Evolutionary conservation across 495 filamentous ascomycete genomes (phyloP), one percentile per base, ranked within the genome.

Genomic region (Schizothecium vesticola): DNA sequence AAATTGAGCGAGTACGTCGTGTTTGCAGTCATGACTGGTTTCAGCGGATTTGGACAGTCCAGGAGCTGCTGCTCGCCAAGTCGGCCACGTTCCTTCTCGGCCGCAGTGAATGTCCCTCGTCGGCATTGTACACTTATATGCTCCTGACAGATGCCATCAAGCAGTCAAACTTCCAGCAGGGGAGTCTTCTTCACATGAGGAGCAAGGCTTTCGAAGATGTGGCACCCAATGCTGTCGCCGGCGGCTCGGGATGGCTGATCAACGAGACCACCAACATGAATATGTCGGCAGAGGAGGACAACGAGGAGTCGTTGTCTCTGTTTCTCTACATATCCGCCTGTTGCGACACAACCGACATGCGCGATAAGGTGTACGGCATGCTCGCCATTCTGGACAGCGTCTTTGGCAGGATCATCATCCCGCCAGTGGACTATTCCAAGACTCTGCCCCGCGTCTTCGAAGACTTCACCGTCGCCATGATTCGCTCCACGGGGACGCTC

Each of bases 331-430:
- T 13, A 22, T 63, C n/a, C 16, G n/a, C 21, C 31, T 63, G 22
- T 0, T 51, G 28, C 61, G n/a, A 43, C 61, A 23, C 16, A 0
- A 31, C 28, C n/a, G 61, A 63, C 11, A 31, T n/a, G 16, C 61
- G 61, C 19, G 61, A 63, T 16, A 63, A 63, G 31, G 28, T 63
- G n/a, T 51, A 43, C n/a, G 61, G 61, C 61, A 63, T 63, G n/a
- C 7, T 63, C 2, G 26, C 31, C n/a, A 21, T n/a, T 10, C 16
- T 63, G 19, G 22, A 24, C 26, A 12, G 11, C 6, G n/a, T 12
- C 9, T 43, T 10, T n/a, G 26, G 19, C 9, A 16, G 29, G 2
- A 9, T 51, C n/a, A 16, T 21, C 16, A 3, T 51, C 13, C 61
- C 61, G 5, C 26, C n/a, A 1, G 61, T 63, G 19, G 61, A 63